A percentile compares a stretch with the other conserved stretches of the same genome.
Conservation (phyloP, 495 filamentous ascomycete species). For the Penicillium lividum region DNA sequence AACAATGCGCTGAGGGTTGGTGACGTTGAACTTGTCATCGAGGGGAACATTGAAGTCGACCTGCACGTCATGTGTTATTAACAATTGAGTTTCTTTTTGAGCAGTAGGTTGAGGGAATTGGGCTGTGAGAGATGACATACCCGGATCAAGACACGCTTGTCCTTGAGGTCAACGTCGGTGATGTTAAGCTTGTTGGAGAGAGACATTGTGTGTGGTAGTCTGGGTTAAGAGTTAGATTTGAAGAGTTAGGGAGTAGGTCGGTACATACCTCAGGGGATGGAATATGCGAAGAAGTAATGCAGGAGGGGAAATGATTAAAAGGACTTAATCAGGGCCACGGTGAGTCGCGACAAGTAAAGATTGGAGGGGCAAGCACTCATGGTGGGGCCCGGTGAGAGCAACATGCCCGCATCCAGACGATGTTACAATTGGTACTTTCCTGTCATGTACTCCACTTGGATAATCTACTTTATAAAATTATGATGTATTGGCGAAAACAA, state of each 20-base stretch:
- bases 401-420: conserved; percentile 20
- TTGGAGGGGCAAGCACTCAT: conserved; percentile 30
- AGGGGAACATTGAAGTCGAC: conserved; percentile 99
- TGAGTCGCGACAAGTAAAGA: conserved; percentile 30
- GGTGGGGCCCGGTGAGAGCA: conserved; percentile 31
- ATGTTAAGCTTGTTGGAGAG: conserved; percentile 97
- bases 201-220: conserved; percentile 69
- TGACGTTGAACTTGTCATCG: conserved; percentile 85
- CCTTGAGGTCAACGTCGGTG: conserved; percentile 93
- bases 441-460: conserved; percentile 12
- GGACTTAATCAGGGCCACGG: conserved; percentile 31
- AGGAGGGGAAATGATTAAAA: conserved; percentile 11
- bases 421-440: conserved; percentile 16
- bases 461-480: conserved; percentile 11
- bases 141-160: conserved; percentile 94
- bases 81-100: conserved; percentile 6
- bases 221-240: conserved; percentile 1
- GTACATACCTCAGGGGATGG: conserved; percentile 18
- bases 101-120: neutral
- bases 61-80: conserved; percentile 46
- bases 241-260: neutral
- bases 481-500: neutral
- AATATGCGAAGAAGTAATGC: conserved; percentile 8
- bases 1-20: conserved; percentile 97
- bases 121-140: conserved; percentile 53